Evolutionary conservation across 2,329 filamentous ascomycete genomes (phyloP).

Genomic region (Phaeosphaeria sp.): DNA sequence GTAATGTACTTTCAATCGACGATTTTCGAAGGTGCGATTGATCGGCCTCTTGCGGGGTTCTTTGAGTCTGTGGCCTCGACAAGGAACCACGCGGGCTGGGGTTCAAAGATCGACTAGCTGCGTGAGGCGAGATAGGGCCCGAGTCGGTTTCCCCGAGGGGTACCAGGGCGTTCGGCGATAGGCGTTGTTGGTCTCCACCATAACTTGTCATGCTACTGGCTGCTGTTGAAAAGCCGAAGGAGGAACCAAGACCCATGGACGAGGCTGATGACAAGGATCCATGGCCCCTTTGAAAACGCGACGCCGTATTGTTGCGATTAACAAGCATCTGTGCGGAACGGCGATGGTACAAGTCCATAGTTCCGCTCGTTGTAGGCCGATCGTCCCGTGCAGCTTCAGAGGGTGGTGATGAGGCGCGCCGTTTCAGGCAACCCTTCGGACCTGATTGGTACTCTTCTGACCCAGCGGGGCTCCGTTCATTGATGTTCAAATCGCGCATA

Average conservation of each 20-base stretch:
- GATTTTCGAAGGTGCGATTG: slow-evolving; percentile 54
- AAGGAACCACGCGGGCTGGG: slow-evolving; percentile 51
- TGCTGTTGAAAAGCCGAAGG: slow-evolving; percentile 62
- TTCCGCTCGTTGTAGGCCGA: slow-evolving; percentile 50
- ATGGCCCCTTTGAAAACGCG: slow-evolving; percentile 63
- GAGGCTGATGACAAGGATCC: slow-evolving; percentile 69
- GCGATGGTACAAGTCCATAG: slow-evolving; percentile 61
- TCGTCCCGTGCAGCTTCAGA: slow-evolving; percentile 60
- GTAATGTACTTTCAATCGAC: slow-evolving; percentile 53
- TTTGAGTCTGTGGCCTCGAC: slow-evolving; percentile 50
- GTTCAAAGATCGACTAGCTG: slow-evolving; percentile 55
- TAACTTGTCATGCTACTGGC: slow-evolving; percentile 72
- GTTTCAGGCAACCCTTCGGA: slow-evolving; percentile 65
- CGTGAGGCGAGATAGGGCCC: slow-evolving; percentile 62
- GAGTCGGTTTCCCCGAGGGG: slow-evolving; percentile 63
- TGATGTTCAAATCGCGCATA: slow-evolving; percentile 60
- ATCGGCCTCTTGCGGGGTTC: slow-evolving; percentile 50
- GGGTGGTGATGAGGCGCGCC: slow-evolving; percentile 69
- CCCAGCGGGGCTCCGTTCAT: slow-evolving; percentile 58
- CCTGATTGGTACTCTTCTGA: slow-evolving; percentile 52
- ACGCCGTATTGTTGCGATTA: slow-evolving; percentile 61
- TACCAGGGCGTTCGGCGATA: slow-evolving; percentile 67
- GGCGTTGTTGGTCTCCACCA: slow-evolving; percentile 66
- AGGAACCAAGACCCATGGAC: slow-evolving; percentile 68
- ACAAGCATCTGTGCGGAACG: slow-evolving; percentile 63